Evolutionary conservation across 805 yeast species (phyloP).

Genomic region (Danielia oregonensis): DNA sequence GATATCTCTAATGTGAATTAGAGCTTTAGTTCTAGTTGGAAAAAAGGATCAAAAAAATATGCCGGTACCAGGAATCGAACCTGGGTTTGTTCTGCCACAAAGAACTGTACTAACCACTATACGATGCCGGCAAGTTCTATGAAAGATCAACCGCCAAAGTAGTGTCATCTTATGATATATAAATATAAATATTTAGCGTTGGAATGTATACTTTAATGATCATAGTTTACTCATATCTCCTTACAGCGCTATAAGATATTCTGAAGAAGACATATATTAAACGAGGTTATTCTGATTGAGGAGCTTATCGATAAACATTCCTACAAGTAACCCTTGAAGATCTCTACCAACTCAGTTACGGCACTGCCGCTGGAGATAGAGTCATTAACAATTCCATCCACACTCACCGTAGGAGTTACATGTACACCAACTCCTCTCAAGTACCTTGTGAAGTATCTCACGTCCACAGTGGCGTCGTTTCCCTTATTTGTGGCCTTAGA

Average conservation of each 20-base stretch:
- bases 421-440: constrained; percentile 78
- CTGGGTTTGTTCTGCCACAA: constrained; percentile 73
- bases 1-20: too few relatives aligned
- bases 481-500: constrained; percentile 47
- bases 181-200: too few relatives aligned
- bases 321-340: constrained; percentile 29
- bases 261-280: too few relatives aligned
- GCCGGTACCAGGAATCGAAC: constrained; percentile 75
- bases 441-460: constrained; percentile 70
- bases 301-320: too few relatives aligned
- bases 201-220: too few relatives aligned
- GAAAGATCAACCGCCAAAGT: too few relatives aligned
- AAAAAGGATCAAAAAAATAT: constrained; percentile 33
- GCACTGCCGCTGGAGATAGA: constrained; percentile 62
- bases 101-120: constrained; percentile 73
- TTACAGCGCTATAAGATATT: too few relatives aligned
- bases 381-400: constrained; percentile 62
- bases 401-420: constrained; percentile 75
- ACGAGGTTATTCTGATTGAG: too few relatives aligned
- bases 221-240: too few relatives aligned
- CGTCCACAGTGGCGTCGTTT: constrained; percentile 53
- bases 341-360: constrained; percentile 40
- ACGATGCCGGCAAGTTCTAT: constrained; percentile 49
- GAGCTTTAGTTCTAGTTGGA: too few relatives aligned
- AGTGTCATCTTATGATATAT: too few relatives aligned